These are phyloP conservation scores for Leucosporidium creatinivorum DNA, from an alignment of 768 basidiomycete species.

Conservation along the genomic window DNA sequence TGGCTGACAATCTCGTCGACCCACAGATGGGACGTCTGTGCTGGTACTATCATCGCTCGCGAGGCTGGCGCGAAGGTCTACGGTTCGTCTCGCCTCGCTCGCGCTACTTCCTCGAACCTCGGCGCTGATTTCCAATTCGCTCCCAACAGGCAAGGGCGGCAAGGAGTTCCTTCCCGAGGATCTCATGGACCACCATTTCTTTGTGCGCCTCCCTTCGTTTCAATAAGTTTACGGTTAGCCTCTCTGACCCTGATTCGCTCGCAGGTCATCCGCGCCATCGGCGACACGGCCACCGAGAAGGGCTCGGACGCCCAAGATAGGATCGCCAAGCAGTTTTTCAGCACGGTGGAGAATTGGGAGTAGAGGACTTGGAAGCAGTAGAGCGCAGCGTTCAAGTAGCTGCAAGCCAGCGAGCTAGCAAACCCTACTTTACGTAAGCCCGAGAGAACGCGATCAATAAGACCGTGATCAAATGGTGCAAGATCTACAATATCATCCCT, in stretches of 20 bases:
- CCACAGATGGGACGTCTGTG: slow-evolving; percentile 44
- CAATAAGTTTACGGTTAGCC: no score
- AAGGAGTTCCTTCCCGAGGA: slow-evolving; percentile 35
- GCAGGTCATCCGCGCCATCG: slow-evolving; percentile 40
- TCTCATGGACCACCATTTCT: slow-evolving; percentile 41
- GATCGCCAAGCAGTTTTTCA: slow-evolving; percentile 77
- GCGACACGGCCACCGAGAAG: slow-evolving; percentile 50
- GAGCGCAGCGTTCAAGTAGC: no score
- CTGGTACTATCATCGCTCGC: slow-evolving; percentile 81
- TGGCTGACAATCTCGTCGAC: not conserved
- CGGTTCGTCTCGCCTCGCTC: not conserved
- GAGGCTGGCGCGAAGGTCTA: slow-evolving; percentile 79
- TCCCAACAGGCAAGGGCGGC: slow-evolving; percentile 12
- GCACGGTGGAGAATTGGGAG: slow-evolving; percentile 65
- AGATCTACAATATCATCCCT: no score
- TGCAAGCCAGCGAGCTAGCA: no score
- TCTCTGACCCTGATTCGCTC: no score
- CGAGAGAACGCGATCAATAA: no score
- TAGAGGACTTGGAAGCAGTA: no score
- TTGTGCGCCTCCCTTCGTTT: slow-evolving; percentile 12
- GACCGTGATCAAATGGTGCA: no score
- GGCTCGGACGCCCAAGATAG: slow-evolving; percentile 65
- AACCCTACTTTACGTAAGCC: no score
- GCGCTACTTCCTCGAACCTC: not conserved
- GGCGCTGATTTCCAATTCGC: not conserved